Conservation (phyloP, 192 early-diverging fungal genomes). For the Coemansia sp. region DNA sequence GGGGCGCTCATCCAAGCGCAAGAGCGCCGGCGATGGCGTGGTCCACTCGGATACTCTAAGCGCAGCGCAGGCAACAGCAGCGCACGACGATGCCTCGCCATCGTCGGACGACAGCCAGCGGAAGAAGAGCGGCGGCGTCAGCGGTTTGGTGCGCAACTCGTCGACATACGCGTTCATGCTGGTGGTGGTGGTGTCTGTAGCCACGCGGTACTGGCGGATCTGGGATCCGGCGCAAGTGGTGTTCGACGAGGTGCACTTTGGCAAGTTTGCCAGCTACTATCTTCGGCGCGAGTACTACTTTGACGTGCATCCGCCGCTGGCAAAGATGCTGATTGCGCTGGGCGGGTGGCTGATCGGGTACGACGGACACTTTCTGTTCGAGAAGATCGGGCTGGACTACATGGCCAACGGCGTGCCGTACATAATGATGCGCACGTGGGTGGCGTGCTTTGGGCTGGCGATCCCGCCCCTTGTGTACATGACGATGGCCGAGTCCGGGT, state of each 20-base stretch:
- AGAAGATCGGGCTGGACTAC: slow-evolving; percentile 93
- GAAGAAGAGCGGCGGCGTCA: slow-evolving; percentile 4
- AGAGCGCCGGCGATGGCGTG: not conserved
- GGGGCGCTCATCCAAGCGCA: slow-evolving; percentile 16
- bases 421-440: slow-evolving; percentile 75
- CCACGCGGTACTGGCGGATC: slow-evolving; percentile 71
- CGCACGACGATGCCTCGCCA: not conserved
- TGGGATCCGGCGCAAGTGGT: slow-evolving; percentile 73
- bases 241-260: slow-evolving; percentile 99
- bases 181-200: slow-evolving; percentile 54
- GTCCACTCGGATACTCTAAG: no score
- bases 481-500: slow-evolving; percentile 86
- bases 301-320: slow-evolving; percentile 97
- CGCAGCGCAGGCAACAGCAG: not conserved
- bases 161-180: slow-evolving; percentile 38
- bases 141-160: slow-evolving; percentile 30
- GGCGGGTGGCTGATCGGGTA: slow-evolving; percentile 87
- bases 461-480: slow-evolving; percentile 76
- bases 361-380: slow-evolving; percentile 93
- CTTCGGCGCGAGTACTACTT: slow-evolving; percentile 87
- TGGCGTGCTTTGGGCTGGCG: slow-evolving; percentile 76
- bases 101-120: not conserved
- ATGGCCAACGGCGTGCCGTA: slow-evolving; percentile 86
- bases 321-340: slow-evolving; percentile 85
- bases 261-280: slow-evolving; percentile 96